Evolutionary conservation across 768 basidiomycete genomes (phyloP), one percentile per base, ranked within the genome.

Genomic region (Tulasnella sp.): DNA sequence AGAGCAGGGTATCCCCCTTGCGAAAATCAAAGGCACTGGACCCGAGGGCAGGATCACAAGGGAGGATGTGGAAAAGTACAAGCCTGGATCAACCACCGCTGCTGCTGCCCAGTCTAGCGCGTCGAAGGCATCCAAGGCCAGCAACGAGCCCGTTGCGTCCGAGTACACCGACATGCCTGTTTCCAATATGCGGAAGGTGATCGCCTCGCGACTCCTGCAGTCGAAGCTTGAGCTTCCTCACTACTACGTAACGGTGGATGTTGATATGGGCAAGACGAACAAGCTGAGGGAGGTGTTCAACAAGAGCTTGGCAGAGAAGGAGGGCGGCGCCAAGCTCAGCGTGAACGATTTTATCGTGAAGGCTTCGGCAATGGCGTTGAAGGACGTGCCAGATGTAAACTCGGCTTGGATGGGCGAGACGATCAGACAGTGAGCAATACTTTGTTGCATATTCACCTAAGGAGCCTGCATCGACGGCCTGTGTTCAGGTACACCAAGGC

Each of bases 301-400:
- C 80, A 84, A 84, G 72, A 78, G 86, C 17, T 72, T 91, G 41
- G 78, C 79, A 24, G 88, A 89, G 67, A 87, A 88, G 73, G 90
- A 92, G 70, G 74, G 73, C 41, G 73, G 72, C 62, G 68, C 63
- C 34, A 94, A 93, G 75, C 80, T 99, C 53, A 93, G 90, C 65
- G 90, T 99, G 60, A 98, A 98, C 71, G 96, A 99, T 73, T 99
- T 99, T 70, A 81, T 99, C 67, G 83, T 98, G 68, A 99, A 99
- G 74, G 96, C 92, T 3, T 82, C 87, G 30, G 82, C 87, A 8
- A 86, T 91, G 66, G 93, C 96, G 1, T 78, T 98, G 51, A 78
- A 80, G 44, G 96, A 98, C 67, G 93, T 98, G 29, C 96, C 96
- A 48, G 96, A 98, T 70, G 93, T 85, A 65, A 99, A 99, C 76